These are phyloP conservation scores for Lentinula novae-zelandiae DNA, from an alignment of 1,284 basidiomycete genomes.

Conservation along the genomic window DNA sequence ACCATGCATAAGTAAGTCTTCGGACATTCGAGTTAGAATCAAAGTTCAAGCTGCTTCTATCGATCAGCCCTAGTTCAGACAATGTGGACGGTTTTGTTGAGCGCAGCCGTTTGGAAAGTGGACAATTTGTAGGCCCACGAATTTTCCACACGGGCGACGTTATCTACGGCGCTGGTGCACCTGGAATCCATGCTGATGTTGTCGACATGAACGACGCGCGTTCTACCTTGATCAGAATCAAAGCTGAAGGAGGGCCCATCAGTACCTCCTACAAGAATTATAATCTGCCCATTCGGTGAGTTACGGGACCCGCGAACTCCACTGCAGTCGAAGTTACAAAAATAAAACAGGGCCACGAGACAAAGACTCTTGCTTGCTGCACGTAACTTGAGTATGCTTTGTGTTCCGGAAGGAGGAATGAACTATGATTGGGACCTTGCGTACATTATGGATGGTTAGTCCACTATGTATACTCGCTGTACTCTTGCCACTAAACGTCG, in stretches of 20 bases:
- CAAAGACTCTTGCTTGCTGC: conserved; percentile 63
- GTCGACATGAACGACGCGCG: conserved; percentile 58
- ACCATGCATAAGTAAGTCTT: conserved; percentile 66
- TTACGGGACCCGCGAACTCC: background rate
- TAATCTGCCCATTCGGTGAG: conserved; percentile 60
- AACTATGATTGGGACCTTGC: conserved; percentile 74
- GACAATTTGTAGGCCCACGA: conserved; percentile 62
- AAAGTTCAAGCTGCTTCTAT: conserved; percentile 2
- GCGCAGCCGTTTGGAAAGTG: conserved; percentile 62
- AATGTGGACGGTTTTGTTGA: conserved; percentile 61
- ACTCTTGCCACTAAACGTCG: background rate
- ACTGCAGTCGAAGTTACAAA: background rate
- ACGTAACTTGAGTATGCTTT: conserved; percentile 61
- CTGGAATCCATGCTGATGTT: conserved; percentile 55
- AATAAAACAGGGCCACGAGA: conserved; percentile 50
- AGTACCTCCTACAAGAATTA: conserved; percentile 78
- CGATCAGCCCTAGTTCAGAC: conserved; percentile 55
- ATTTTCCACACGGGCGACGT: conserved; percentile 66
- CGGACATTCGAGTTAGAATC: background rate
- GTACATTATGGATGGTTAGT: conserved; percentile 66
- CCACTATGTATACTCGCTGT: background rate
- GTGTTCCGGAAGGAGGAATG: conserved; percentile 75
- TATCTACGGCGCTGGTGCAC: conserved; percentile 59
- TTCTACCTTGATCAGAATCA: conserved; percentile 62
- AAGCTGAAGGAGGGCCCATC: conserved; percentile 64